Base-by-base conservation (phyloP, 2,329 filamentous ascomycete species). In the Ophiostoma pallidulum region DNA sequence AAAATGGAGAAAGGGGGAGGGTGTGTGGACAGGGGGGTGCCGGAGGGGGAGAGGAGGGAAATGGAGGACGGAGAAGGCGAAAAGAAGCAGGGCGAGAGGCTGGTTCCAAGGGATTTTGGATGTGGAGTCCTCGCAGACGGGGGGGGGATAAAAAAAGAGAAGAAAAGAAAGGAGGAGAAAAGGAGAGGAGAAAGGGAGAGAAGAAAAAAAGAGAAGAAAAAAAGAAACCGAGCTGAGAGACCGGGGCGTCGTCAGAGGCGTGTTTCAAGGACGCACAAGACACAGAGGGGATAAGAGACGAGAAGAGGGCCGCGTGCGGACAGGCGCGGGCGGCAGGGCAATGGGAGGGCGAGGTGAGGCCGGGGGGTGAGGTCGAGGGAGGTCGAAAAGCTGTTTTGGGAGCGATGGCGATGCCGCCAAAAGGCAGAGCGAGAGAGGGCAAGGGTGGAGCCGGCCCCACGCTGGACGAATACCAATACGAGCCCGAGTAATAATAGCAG, bases 221-320 rank as follows among this genome's bases (percentile, higher is more conserved):
- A 5, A n/a, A 37, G 9, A 26, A 26, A 40, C 28, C 31, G n/a
- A 29, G 20, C 14, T 18, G n/a, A n/a, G 18, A 33, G n/a, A n/a
- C n/a, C 26, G 18, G n/a, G 42, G 22, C 20, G 36, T 46, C 44
- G 45, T 47, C 37, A 22, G 29, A 47, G 45, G 45, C 37, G 31
- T 24, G 45, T 47, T 47, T 47, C 45, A 47, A 41, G 31, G 37
- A 41, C 31, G 37, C 28, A 16, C n/a, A 45, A 29, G 31, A n/a
- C n/a, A n/a, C n/a, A n/a, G n/a, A 14, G 31, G 14, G 14, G 31
- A 33, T 6, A 26, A 9, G 37, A 40, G 36, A 40, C 10, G 20
- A 9, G 29, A 20, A 29, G 13, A 22, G 28, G n/a, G n/a, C n/a
- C 4, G 28, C 20, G 10, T 16, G 19, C 36, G 20, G 14, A 39